Conservation (phyloP, 2,329 filamentous ascomycete species). For the Aspergillus sp. region DNA sequence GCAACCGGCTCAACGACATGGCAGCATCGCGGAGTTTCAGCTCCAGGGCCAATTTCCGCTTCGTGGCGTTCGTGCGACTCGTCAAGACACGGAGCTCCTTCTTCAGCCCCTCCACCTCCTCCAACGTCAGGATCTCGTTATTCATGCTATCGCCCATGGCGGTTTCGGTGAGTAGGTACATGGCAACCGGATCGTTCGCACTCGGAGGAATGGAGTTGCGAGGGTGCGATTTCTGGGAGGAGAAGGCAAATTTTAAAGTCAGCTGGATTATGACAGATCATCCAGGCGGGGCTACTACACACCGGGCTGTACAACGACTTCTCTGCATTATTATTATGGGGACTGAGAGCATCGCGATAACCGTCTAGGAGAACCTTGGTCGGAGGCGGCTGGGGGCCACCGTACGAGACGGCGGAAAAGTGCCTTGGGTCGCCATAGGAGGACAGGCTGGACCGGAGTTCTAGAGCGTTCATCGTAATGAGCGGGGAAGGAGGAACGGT, state of each 20-base stretch:
- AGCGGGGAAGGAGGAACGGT: slow-evolving; percentile 14
- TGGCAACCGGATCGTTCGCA: slow-evolving; percentile 68
- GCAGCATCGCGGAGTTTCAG: slow-evolving; percentile 94
- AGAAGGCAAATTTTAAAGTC: not conserved
- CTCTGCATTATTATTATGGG: slow-evolving; percentile 60
- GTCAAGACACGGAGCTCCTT: slow-evolving; percentile 76
- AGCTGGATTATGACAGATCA: not conserved
- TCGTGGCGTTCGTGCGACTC: slow-evolving; percentile 78
- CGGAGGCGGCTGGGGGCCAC: slow-evolving; percentile 36
- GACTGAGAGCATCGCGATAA: slow-evolving; percentile 62
- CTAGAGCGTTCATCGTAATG: slow-evolving; percentile 39
- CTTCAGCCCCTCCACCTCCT: slow-evolving; percentile 90
- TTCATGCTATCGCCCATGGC: slow-evolving; percentile 85
- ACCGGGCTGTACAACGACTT: slow-evolving; percentile 63
- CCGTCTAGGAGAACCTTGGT: slow-evolving; percentile 61
- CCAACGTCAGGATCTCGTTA: slow-evolving; percentile 84
- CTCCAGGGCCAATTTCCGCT: slow-evolving; percentile 83
- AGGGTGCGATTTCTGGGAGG: slow-evolving; percentile 52
- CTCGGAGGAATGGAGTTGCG: slow-evolving; percentile 46
- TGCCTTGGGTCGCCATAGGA: slow-evolving; percentile 48
- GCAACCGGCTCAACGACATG: slow-evolving; percentile 80
- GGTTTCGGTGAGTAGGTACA: slow-evolving; percentile 92
- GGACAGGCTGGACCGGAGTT: slow-evolving; percentile 45
- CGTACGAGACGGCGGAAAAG: slow-evolving; percentile 40
- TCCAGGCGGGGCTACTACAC: slow-evolving; percentile 32